These are phyloP conservation scores for Neofusicoccum laricinum DNA, from an alignment of 2,329 filamentous ascomycete species.

Conservation along the genomic window DNA sequence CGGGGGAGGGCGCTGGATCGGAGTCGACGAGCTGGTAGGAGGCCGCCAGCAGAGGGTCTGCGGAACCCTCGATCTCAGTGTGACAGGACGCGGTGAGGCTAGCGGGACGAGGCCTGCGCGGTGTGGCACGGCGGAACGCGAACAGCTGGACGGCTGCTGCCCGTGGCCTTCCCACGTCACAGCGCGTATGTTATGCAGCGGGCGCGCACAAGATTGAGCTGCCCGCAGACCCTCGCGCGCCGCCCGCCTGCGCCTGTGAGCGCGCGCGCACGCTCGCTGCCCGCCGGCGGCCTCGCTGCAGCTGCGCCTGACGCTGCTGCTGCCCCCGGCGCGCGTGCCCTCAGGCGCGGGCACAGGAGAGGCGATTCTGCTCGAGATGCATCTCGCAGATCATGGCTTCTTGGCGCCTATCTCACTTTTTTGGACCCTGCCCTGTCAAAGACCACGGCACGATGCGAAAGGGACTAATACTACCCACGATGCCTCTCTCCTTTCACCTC, in stretches of 20 bases:
- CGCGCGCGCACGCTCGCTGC: neutral
- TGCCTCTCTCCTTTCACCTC: slow-evolving; percentile 37
- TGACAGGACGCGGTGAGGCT: slow-evolving; percentile 2
- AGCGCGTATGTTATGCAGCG: slow-evolving; percentile 8
- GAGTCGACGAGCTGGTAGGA: slow-evolving; percentile 18
- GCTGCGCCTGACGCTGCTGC: neutral
- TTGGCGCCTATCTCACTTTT: slow-evolving; percentile 17
- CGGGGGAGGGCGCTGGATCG: slow-evolving; percentile 17
- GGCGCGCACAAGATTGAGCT: slow-evolving; percentile 1
- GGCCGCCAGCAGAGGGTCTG: neutral
- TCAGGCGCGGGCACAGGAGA: slow-evolving; percentile 7
- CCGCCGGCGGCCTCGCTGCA: neutral
- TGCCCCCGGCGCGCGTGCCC: neutral
- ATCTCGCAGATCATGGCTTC: slow-evolving; percentile 16
- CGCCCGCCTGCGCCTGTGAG: neutral
- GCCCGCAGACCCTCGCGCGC: neutral
- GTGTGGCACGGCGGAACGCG: slow-evolving; percentile 2
- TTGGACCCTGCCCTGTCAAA: slow-evolving; percentile 17
- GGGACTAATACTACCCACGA: slow-evolving; percentile 25
- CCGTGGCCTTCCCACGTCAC: slow-evolving; percentile 1
- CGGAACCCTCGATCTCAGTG: neutral
- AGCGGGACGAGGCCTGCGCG: neutral
- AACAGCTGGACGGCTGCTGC: neutral
- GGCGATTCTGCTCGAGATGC: slow-evolving; percentile 16
- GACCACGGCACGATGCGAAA: slow-evolving; percentile 17